These are phyloP conservation scores for Lecanicillium sp. DNA, from an alignment of 2,329 filamentous ascomycete genomes.

Conservation along the genomic window DNA sequence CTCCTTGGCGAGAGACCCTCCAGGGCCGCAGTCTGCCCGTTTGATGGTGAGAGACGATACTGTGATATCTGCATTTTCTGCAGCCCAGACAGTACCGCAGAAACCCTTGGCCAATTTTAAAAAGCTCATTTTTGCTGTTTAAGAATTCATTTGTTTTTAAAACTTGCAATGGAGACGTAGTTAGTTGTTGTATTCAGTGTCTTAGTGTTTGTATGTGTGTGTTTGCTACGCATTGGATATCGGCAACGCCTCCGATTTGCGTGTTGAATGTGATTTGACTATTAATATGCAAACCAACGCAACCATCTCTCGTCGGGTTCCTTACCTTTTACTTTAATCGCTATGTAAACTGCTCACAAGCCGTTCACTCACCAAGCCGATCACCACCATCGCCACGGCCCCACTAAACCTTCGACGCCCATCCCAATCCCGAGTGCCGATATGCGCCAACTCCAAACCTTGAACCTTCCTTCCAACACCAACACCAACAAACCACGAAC, in stretches of 20 bases:
- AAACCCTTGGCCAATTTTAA: conserved; percentile 1
- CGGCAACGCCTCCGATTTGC: too few species aligned
- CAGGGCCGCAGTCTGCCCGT: conserved; percentile 2
- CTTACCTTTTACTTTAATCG: too few species aligned
- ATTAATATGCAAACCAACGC: too few species aligned
- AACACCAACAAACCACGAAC: not conserved
- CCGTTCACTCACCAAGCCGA: too few species aligned
- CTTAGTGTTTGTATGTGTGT: not conserved
- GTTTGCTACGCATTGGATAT: too few species aligned
- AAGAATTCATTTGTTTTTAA: too few species aligned
- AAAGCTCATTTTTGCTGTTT: not conserved
- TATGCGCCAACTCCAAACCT: not conserved
- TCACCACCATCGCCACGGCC: not conserved
- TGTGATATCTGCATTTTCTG: not conserved
- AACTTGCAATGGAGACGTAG: too few species aligned
- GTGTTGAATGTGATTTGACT: too few species aligned
- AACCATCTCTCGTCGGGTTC: too few species aligned
- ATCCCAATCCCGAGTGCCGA: conserved; percentile 1
- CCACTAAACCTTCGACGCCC: conserved; percentile 1
- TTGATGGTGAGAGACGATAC: not conserved
- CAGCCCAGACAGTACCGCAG: conserved; percentile 7
- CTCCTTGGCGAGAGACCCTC: not conserved
- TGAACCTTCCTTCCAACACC: not conserved
- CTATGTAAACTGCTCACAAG: too few species aligned
- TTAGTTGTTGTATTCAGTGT: not conserved